Conservation (phyloP, 306 rosid genomes). For the Ziziphus jujuba region DNA sequence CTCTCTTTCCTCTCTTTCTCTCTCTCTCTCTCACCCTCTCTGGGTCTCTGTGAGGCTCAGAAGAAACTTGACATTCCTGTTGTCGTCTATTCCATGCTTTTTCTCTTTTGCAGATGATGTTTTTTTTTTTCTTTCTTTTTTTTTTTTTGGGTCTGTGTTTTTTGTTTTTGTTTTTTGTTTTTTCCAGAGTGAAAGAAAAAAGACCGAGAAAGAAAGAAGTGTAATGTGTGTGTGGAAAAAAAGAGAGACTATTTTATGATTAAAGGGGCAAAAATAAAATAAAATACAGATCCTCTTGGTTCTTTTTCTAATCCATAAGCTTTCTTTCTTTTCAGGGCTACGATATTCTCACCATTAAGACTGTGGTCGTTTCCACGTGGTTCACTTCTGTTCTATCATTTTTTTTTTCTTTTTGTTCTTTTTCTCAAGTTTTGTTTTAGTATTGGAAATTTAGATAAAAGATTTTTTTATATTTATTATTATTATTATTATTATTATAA, state of each 20-base stretch:
- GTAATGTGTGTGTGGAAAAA: neutral
- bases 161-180: no score
- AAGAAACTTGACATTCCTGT: slow-evolving; percentile 25
- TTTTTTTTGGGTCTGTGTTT: neutral
- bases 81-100: neutral
- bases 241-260: neutral
- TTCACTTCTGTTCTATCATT: slow-evolving; percentile 25
- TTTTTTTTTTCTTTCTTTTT: neutral
- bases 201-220: no score
- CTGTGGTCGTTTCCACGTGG: slow-evolving; percentile 42
- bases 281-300: neutral
- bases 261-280: no score
- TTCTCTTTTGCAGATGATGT: neutral
- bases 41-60: slow-evolving; percentile 8
- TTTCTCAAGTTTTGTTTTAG: slow-evolving; percentile 2
- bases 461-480: neutral
- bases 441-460: no score
- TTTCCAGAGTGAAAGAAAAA: no score
- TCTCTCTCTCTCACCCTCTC: neutral
- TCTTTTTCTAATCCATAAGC: slow-evolving; percentile 5
- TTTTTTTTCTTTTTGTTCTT: slow-evolving; percentile 14
- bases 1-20: neutral
- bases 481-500: slow-evolving; percentile 10
- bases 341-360: slow-evolving; percentile 27
- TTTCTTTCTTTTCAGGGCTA: slow-evolving; percentile 14